A percentile compares a stretch with the other conserved stretches of the same genome.
phyloP scores from a whole-genome alignment of 139 green algal species.

The Coelastrella sp. region DNA sequence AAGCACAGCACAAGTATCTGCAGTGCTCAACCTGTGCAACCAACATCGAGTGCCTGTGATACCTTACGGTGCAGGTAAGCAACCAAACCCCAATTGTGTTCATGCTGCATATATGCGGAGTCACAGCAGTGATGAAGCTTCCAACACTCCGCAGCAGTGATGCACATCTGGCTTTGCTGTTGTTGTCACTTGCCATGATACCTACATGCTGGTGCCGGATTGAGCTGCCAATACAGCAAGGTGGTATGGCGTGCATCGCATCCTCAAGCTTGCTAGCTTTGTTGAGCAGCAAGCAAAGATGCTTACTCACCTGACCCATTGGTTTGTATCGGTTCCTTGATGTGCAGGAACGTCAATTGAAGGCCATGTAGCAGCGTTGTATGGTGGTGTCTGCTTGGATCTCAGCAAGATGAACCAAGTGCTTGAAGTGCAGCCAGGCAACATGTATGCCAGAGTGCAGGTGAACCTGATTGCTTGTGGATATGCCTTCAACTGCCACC shows the following conservation, averaged over 20 bases:
- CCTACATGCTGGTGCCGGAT: neutral
- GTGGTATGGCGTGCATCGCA: too few species aligned
- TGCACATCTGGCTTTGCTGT: too few species aligned
- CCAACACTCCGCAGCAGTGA: too few species aligned
- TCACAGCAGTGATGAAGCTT: too few species aligned
- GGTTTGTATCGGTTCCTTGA: too few species aligned
- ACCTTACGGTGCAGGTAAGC: constrained; percentile 62
- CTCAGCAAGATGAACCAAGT: constrained; percentile 63
- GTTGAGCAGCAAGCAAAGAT: too few species aligned
- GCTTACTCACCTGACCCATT: too few species aligned
- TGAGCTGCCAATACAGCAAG: too few species aligned
- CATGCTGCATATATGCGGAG: too few species aligned
- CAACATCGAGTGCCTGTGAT: constrained; percentile 59
- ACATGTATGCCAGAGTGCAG: constrained; percentile 66
- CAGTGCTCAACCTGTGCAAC: constrained; percentile 59
- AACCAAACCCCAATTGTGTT: neutral
- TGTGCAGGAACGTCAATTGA: constrained; percentile 65
- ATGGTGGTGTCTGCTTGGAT: constrained; percentile 39
- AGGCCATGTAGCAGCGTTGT: constrained; percentile 51
- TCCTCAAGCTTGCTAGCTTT: too few species aligned
- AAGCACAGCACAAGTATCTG: constrained; percentile 48
- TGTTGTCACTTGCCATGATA: neutral
- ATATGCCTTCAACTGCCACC: neutral
- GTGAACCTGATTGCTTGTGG: neutral
- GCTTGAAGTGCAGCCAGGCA: constrained; percentile 58